Conservation (phyloP, 805 yeast species). For the Spathaspora sp. region DNA sequence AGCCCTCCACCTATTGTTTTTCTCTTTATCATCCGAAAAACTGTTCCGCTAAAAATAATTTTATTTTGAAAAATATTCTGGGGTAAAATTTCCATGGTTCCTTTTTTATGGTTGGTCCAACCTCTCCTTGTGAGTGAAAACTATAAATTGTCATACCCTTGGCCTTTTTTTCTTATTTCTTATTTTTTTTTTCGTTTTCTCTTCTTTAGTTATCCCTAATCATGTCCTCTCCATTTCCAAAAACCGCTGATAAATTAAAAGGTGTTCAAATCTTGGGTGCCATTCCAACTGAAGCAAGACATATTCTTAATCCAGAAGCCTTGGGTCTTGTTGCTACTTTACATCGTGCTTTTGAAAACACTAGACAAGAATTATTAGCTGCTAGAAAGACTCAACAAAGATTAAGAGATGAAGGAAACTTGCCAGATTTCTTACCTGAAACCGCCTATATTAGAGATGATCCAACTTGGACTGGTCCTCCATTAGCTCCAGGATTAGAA, state of each 20-base stretch:
- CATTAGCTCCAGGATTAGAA: constrained; percentile 67
- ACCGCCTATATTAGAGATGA: constrained; percentile 69
- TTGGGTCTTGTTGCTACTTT: constrained; percentile 66
- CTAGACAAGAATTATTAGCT: constrained; percentile 54
- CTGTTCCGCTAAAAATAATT: not conserved
- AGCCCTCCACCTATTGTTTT: not conserved
- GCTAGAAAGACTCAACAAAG: constrained; percentile 62
- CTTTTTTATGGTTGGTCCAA: not conserved
- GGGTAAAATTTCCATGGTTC: not conserved
- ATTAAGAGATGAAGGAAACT: constrained; percentile 57
- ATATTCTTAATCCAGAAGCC: constrained; percentile 59
- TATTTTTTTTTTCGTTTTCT: not conserved
- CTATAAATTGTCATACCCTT: constrained; percentile 1
- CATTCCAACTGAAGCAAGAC: constrained; percentile 44
- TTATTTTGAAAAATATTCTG: not conserved
- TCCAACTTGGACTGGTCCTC: constrained; percentile 72
- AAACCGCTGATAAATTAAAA: constrained; percentile 36
- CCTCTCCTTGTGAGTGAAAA: not conserved
- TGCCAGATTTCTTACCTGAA: constrained; percentile 63
- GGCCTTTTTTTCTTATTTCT: not conserved
- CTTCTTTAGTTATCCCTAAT: not conserved
- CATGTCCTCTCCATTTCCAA: constrained; percentile 45
- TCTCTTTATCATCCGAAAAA: not conserved
- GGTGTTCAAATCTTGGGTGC: constrained; percentile 58
- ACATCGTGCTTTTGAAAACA: constrained; percentile 67